Base-by-base conservation (phyloP, 2,329 filamentous ascomycete species). In the Phialophora verrucosa region DNA sequence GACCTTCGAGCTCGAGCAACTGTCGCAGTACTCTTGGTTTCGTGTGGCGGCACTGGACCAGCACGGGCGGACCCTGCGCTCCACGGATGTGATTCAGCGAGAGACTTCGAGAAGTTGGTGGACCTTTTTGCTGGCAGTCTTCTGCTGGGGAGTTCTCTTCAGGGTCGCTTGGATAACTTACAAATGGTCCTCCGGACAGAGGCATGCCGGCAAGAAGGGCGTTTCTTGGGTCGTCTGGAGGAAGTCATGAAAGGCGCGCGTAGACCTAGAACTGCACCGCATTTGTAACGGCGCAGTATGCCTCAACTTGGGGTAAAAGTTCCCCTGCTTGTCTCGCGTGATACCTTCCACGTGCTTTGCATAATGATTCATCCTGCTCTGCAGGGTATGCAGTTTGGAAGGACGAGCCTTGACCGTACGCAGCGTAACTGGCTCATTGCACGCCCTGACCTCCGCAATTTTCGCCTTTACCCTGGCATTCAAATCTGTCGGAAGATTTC, bases 41-140 rank as follows among this genome's bases (percentile, higher is more conserved):
- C 66, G 69, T n/a, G 69, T 70, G 4, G 69, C 58, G 2, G 69
- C 69, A 1, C 44, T 70, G 64, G 61, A 65, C 32, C 49, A 58
- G 14, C 53, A 60, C 10, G 63, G 61, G 17, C 38, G 65, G 25
- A 42, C 67, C n/a, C 57, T 70, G 14, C 47, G 61, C 17, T 63
- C 66, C 42, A 62, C 63, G 23, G 59, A 58, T n/a, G 50, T 65
- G 27, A 57, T 63, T 20, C 50, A 57, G 44, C 57, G 50, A 31
- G 31, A 65, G 32, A 23, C 27, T 44, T 61, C 55, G 20, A 42
- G 61, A n/a, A 50, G 56, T 20, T 67, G 65, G 65, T 61, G 55
- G 60, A 53, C 32, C 14, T 62, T 66, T 47, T 4, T 58, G 8
- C 12, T 63, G n/a, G 59, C 55, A 10, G 31, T 59, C 8, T 27